phyloP scores from a whole-genome alignment of 371 early-diverging fungal genomes.

The Phascolomyces articulosus region DNA sequence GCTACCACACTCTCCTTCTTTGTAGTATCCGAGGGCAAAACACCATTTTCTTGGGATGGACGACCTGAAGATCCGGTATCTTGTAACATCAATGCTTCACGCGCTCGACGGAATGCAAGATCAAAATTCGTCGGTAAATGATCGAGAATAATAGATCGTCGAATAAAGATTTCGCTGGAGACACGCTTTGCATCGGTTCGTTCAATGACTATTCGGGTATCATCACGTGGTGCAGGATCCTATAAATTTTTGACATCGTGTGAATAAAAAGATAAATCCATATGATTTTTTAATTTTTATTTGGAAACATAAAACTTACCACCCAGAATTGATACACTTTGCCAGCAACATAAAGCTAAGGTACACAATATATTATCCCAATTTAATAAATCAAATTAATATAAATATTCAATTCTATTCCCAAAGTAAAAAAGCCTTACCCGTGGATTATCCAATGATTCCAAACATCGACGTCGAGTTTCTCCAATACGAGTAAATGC shows the following conservation, averaged over 20 bases:
- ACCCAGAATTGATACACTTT: slow-evolving; percentile 55
- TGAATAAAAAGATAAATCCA: background rate
- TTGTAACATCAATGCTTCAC: slow-evolving; percentile 44
- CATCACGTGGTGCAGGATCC: slow-evolving; percentile 50
- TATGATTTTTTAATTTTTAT: background rate
- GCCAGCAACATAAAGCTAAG: slow-evolving; percentile 54
- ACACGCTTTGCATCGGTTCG: slow-evolving; percentile 37
- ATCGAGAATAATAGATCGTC: slow-evolving; percentile 46
- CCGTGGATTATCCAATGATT: slow-evolving; percentile 41
- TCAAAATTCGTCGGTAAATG: slow-evolving; percentile 56
- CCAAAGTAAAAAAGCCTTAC: slow-evolving; percentile 20
- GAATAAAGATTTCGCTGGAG: slow-evolving; percentile 44
- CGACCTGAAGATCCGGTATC: background rate
- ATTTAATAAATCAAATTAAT: too few species aligned
- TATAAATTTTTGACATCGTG: background rate
- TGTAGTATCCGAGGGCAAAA: background rate
- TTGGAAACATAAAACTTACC: slow-evolving; percentile 21
- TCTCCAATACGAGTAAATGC: slow-evolving; percentile 46
- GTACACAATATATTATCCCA: too few species aligned
- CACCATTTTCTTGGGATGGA: background rate
- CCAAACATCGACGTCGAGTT: slow-evolving; percentile 35
- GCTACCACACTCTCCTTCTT: background rate
- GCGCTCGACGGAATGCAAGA: slow-evolving; percentile 43
- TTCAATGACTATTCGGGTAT: slow-evolving; percentile 51
- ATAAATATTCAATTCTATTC: background rate